Base-by-base conservation (phyloP, 495 filamentous ascomycete genomes). In the Tuber melanosporum region DNA sequence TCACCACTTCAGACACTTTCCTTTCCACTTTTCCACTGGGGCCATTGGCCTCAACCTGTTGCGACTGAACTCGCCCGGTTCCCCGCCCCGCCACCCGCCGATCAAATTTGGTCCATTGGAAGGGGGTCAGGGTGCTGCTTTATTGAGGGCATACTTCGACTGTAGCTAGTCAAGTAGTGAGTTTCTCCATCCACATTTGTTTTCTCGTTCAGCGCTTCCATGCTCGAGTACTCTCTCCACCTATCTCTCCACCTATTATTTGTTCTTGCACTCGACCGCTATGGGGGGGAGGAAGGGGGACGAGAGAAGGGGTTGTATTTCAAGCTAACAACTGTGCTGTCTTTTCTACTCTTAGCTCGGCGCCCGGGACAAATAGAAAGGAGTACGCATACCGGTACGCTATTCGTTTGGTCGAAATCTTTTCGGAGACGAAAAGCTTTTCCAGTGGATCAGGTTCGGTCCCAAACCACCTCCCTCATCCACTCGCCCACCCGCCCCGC, bases 11-110 rank as follows among this genome's bases (percentile, higher is more conserved):
- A 73, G 57, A 77, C 77, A 76, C 78, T 80, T 78, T 74, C 32
- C 39, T 41, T 41, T 41, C 39, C 39, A 41, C 39, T 41, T n/a
- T 73, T 69, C 73, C 69, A 80, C 79, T 80, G 78, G 78, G 78
- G 78, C 78, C 78, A 74, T 73, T 78, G 78, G 78, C 78, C 78
- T 80, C 71, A 73, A 78, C 75, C 70, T 80, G 78, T 71, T 71
- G 77, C 77, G 77, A 80, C 73, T 80, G 79, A 80, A 74, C 77
- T 73, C 79, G 74, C 70, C 52, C 52, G 57, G 57, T 66, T 66
- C 26, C 49, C 49, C 52, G 20, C 22, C 49, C 47, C 57, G 3
- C 47, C 49, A 22, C 10, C 52, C 52, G 57, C 57, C 57, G 32
- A 66, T 36, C 57, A 66, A 36, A 26, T 66, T 66, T 66, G 57